Base-by-base conservation (phyloP, 495 filamentous ascomycete genomes). In the Talaromyces ruber region DNA sequence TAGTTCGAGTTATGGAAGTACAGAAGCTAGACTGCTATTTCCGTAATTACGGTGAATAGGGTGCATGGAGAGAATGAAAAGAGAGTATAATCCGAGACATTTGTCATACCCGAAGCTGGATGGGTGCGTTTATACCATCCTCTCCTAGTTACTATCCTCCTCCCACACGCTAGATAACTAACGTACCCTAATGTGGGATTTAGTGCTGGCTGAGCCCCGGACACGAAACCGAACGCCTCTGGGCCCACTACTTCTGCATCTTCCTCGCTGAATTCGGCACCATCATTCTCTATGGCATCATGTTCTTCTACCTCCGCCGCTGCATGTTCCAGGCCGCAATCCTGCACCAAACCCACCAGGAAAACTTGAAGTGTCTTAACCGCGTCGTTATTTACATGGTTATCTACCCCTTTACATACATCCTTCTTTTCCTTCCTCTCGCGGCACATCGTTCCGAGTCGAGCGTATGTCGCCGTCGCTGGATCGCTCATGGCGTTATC, bases 221-320 rank as follows among this genome's bases (percentile, higher is more conserved):
- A 1, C 89, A 85, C 70, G 79, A 85, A 61, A 65, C 70, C 6
- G 75, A 84, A 45, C 88, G 88, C 64, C 80, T 93, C 1, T 84
- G 82, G 77, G 81, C 87, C 21, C 89, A 93, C 66, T 93, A 93
- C 67, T 79, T 92, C 64, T 93, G 86, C 82, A 89, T 92, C 71
- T 91, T 92, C 73, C 71, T 91, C 52, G 76, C 82, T 58, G 82
- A 91, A 63, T 82, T 86, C 65, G 68, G 84, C 21, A 89, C 86
- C 12, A 79, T 86, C 54, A 61, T 76, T 45, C 78, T 91, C 14
- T 93, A 93, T 71, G 74, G 75, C 1, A 71, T 86, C 60, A 84
- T 89, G 69, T 88, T 82, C 72, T 65, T 88, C 62, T 80, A 78
- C 61, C 80, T 91, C 2, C 78, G 78, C 54, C 78, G 74, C 32